Evolutionary conservation across 495 filamentous ascomycete species (phyloP), one percentile per base, ranked within the genome.

Genomic region (Neurospora sp.): DNA sequence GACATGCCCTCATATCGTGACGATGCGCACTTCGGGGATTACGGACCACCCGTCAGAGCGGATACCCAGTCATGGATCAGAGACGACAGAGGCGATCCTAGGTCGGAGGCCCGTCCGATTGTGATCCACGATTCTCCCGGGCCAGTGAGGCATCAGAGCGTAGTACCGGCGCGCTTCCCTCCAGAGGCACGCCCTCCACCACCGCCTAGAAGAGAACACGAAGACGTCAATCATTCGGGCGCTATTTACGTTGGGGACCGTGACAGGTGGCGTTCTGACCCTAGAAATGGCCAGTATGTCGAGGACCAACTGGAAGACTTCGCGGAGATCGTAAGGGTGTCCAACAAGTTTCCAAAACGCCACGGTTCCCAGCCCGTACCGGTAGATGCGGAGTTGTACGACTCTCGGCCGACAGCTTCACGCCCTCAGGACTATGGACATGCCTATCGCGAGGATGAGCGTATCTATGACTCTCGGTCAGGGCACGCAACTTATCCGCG

Each of bases 311-410:
- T 59, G 22, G 69, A 53, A 27, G 74, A 79, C 47, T 76, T 72
- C 61, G 72, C 74, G 3, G 72, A 80, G 18, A 75, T 80, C 71
- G 77, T 80, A 18, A 73, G 76, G 35, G 76, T 80, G 22, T 73
- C 78, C 8, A 77, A 80, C 74, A 77, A 75, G 47, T 81, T 81
- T 35, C 80, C 80, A 12, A 74, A 74, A 22, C 80, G 73, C 20
- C 71, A 81, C 47, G 77, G 74, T 65, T 74, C 74, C 8, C 73
- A 68, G 1, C 71, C 72, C 1, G 31, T 65, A 27, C 39, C 71
- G 35, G 31, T 37, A 27, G 71, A 47, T 71, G n/a, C 39, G 8
- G 47, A 40, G 31, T 20, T 59, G 7, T 72, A 75, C 69, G 71
- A 69, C 12, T 7, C 70, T 22, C 73, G 70, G 1, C 27, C 69